Base-by-base conservation (phyloP, 306 rosid species). In the Sindora glabra region DNA sequence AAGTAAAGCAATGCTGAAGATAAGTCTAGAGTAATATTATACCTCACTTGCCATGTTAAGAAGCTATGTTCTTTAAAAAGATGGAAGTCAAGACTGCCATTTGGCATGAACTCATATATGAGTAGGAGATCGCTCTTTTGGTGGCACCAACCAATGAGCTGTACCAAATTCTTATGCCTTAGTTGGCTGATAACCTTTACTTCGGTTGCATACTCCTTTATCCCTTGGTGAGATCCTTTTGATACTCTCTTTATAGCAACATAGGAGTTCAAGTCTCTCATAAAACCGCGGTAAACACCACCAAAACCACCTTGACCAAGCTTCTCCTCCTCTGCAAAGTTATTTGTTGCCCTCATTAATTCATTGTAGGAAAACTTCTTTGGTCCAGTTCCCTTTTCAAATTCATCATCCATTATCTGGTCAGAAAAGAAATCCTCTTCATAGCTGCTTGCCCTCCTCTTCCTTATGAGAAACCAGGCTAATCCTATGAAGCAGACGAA, bases 81-180 rank as follows among this genome's bases (percentile, higher is more conserved):
- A 26, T 26, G 30, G 34, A n/a, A 53, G 32, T 53, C 59, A 26
- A 53, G 39, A 16, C 59, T 53, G 10, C 59, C 41, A 33, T 53
- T 33, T 4, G 59, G 10, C 59, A 53, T 53, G 59, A 53, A 33
- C 59, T 53, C 59, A 12, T 53, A 53, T 8, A 53, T 24, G 6
- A 32, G 42, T 10, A 53, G 14, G 11, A 53, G 39, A 32, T 17
- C 27, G 11, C 24, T 15, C 10, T 16, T 30, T 33, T 53, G 41
- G 34, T 53, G 59, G 42, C 59, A 53, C 59, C 59, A 53, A 26
- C 59, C 59, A 18, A n/a, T n/a, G n/a, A n/a, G n/a, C n/a, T n/a
- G n/a, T n/a, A n/a, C n/a, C n/a, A n/a, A n/a, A n/a, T n/a, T n/a
- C n/a, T n/a, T n/a, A n/a, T n/a, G n/a, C n/a, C n/a, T n/a, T n/a